Evolutionary conservation across 768 basidiomycete species (phyloP).

Genomic region (Rhodocollybia butyracea): DNA sequence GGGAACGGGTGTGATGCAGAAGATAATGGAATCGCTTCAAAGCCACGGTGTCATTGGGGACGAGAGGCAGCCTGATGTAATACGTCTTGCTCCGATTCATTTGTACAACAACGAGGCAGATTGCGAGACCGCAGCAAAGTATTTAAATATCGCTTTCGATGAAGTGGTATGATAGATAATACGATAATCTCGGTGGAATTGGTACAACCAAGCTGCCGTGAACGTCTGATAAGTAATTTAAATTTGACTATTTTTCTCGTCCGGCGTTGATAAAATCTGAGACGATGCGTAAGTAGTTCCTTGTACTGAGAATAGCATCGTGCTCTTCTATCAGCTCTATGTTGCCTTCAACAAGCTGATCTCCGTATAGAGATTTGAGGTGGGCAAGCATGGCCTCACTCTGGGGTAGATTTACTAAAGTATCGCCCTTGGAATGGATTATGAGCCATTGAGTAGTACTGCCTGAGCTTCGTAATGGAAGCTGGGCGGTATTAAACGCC

Average conservation of each 20-base stretch:
- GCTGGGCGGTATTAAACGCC: slow-evolving; percentile 41
- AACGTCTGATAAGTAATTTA: background rate
- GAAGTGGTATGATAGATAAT: slow-evolving; percentile 14
- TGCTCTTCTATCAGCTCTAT: slow-evolving; percentile 50
- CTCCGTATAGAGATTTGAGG: slow-evolving; percentile 38
- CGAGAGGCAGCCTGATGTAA: slow-evolving; percentile 88
- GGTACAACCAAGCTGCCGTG: no score
- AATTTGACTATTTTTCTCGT: no score
- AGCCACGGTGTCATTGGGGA: slow-evolving; percentile 85
- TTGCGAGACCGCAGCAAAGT: slow-evolving; percentile 63
- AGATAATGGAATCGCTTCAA: slow-evolving; percentile 57
- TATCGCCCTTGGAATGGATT: slow-evolving; percentile 73
- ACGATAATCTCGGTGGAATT: background rate
- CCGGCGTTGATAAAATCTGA: slow-evolving; percentile 38
- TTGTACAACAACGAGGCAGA: slow-evolving; percentile 86
- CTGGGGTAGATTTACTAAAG: slow-evolving; percentile 61
- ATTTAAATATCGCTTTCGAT: slow-evolving; percentile 59
- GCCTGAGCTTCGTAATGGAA: slow-evolving; percentile 32
- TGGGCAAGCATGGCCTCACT: slow-evolving; percentile 56
- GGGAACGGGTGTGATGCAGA: slow-evolving; percentile 64
- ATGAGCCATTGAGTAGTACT: slow-evolving; percentile 59
- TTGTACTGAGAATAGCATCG: slow-evolving; percentile 43
- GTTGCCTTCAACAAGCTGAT: slow-evolving; percentile 22
- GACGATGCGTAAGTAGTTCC: slow-evolving; percentile 45
- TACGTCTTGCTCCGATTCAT: slow-evolving; percentile 82